A percentile compares a stretch with the other conserved stretches of the same genome.
Evolutionary conservation across 768 basidiomycete genomes (phyloP).

Genomic region (Pulveroboletus sp.): DNA sequence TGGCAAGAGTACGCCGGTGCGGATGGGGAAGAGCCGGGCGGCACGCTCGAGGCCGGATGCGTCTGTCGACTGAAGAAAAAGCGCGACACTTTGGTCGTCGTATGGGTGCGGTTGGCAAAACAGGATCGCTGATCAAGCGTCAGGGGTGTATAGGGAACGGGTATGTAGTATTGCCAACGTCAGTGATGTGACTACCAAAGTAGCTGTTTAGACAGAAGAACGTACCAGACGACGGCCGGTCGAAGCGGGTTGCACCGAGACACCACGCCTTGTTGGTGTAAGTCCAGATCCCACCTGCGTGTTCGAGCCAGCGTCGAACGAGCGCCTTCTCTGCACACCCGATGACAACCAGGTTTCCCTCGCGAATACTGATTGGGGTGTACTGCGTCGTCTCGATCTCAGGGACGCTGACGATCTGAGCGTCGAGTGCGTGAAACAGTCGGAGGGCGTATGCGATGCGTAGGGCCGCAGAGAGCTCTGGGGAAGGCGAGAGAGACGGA

Average conservation of each 20-base stretch:
- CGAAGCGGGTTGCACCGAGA: conserved; percentile 12
- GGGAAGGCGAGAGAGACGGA: conserved; percentile 30
- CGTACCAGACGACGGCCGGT: conserved; percentile 20
- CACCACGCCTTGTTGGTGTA: conserved; percentile 20
- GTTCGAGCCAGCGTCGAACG: conserved; percentile 31
- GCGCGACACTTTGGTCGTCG: conserved; percentile 29
- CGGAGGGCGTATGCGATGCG: conserved; percentile 66
- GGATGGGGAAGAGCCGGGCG: conserved; percentile 71
- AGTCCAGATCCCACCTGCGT: conserved; percentile 10
- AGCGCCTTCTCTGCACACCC: conserved; percentile 38
- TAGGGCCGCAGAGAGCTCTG: conserved; percentile 51
- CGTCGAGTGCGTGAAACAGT: conserved; percentile 66
- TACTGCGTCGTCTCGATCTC: conserved; percentile 22
- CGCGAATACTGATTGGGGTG: not conserved
- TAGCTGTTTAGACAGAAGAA: not conserved
- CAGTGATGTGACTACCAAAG: not conserved
- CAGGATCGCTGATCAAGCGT: conserved; percentile 38
- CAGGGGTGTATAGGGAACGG: not conserved
- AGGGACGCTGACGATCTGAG: conserved; percentile 47
- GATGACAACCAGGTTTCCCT: conserved; percentile 58
- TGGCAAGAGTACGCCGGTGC: conserved; percentile 73
- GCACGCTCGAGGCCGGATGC: conserved; percentile 59
- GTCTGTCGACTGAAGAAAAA: conserved; percentile 63
- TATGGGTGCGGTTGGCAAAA: conserved; percentile 47
- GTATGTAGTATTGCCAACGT: not conserved